Evolutionary conservation across 2,329 filamentous ascomycete genomes (phyloP), one percentile per base, ranked within the genome.

Genomic region (Chrysosporium keratinophilum): DNA sequence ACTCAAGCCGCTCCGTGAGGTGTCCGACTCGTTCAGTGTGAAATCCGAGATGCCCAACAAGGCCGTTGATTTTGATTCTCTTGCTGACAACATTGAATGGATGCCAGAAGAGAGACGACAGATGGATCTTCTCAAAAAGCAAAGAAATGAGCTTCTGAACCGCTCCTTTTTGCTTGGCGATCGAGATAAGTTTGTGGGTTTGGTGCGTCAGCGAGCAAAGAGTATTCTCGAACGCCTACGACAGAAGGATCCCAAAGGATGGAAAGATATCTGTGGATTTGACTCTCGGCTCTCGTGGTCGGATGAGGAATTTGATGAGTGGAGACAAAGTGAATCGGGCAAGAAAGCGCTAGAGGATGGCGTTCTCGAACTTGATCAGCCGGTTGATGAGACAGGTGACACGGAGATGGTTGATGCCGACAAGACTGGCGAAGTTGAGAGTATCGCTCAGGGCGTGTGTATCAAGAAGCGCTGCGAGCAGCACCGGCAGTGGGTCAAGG

Each of bases 241-340:
- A 57, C 68, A 72, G 50, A 63, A 64, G 15, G 71, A 74, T 37
- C 70, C 72, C 1, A 74, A 74, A 56, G 68, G 70, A 41, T 69
- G 70, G 68, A 76, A 76, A 56, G 72, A 74, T 58, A 69, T 75
- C 42, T 76, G 74, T 56, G 74, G 74, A 1, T 76, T 73, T 56
- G 74, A 76, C 57, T 62, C 65, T 11, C 65, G 74, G 17, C 63
- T 76, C 23, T 66, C 72, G 0, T 76, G 74, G 73, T 70, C 69
- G 2, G 74, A 76, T 52, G 71, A 72, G 46, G 72, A 75, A 57
- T 76, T 76, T 55, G 66, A 72, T 35, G 68, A 70, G 31, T 76
- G 74, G 74, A 67, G 73, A 19, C 56, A 67, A 10, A 69, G 66
- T 0, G 64, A 65, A 6, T 60, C 60, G 14, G 74, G 70, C 14